phyloP scores from a whole-genome alignment of 345 rosid species.

The Acer campestre region DNA sequence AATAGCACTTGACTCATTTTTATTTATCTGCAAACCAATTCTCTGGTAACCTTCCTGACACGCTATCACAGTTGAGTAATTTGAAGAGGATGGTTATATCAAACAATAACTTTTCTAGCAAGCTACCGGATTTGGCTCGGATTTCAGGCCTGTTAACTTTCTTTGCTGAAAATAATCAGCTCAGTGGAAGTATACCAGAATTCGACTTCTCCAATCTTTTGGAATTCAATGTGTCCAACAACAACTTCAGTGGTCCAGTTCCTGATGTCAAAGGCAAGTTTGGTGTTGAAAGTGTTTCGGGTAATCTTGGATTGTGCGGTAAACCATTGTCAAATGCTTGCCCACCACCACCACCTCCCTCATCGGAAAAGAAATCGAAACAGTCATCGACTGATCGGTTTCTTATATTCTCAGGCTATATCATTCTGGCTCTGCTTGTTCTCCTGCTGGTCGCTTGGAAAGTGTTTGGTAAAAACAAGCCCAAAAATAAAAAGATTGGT shows the following conservation, averaged over 20 bases:
- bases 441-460: constrained; percentile 31
- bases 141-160: constrained; percentile 44
- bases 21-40: constrained; percentile 41
- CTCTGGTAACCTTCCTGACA: constrained; percentile 46
- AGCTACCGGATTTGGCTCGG: constrained; percentile 41
- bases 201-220: constrained; percentile 49
- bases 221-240: constrained; percentile 60
- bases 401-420: constrained; percentile 49
- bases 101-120: constrained; percentile 43
- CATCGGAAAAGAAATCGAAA: constrained; percentile 18
- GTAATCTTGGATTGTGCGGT: constrained; percentile 54
- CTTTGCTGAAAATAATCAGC: constrained; percentile 48
- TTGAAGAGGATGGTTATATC: constrained; percentile 53
- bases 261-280: constrained; percentile 48
- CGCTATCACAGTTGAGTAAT: constrained; percentile 40
- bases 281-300: constrained; percentile 40
- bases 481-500: constrained; percentile 1
- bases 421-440: constrained; percentile 28
- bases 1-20: constrained; percentile 42
- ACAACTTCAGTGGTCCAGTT: constrained; percentile 52
- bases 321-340: constrained; percentile 39
- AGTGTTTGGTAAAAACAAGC: constrained; percentile 26
- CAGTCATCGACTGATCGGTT: constrained; percentile 23
- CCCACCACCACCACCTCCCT: constrained; percentile 30
- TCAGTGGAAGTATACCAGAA: constrained; percentile 42